Evolutionary conservation across 2,329 filamentous ascomycete genomes (phyloP).

Genomic region (Didymosphaeria variabile): DNA sequence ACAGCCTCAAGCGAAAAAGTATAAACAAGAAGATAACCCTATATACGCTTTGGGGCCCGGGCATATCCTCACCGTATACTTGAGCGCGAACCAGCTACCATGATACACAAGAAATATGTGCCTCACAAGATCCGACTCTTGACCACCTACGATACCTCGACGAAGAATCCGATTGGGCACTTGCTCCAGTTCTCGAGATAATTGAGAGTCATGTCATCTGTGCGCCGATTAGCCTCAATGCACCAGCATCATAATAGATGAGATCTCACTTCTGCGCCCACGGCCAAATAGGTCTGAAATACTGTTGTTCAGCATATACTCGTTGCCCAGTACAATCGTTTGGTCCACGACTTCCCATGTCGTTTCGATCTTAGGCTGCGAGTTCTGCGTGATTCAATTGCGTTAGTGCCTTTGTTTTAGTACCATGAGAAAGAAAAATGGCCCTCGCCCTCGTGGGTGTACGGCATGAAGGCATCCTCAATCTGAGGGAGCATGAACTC

Average conservation of each 20-base stretch:
- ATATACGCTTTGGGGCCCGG: not conserved
- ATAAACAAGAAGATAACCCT: not conserved
- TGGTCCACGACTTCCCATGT: not conserved
- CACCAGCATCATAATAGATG: not conserved
- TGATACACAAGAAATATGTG: not conserved
- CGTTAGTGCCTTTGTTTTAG: not conserved
- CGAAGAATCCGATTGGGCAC: conserved; percentile 7
- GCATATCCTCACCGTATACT: not conserved
- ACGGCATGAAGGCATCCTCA: not conserved
- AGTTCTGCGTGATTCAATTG: not conserved
- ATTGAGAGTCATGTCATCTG: conserved; percentile 1
- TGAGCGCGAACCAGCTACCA: not conserved
- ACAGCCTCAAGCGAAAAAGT: not conserved
- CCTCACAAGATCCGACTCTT: not conserved
- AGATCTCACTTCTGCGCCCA: not conserved
- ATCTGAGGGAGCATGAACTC: conserved; percentile 8
- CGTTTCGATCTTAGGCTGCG: conserved; percentile 1
- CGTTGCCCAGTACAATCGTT: conserved; percentile 2
- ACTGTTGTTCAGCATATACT: conserved; percentile 5
- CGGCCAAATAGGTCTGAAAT: not conserved
- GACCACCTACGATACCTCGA: not conserved
- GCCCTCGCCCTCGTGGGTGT: conserved; percentile 3
- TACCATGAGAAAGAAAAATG: conserved; percentile 9
- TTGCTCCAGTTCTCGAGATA: not conserved
- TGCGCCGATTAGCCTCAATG: not conserved